Percentiles rank a stretch among this genome's conserved stretches.
Evolutionary conservation across 441 rosid species (phyloP).

Genomic region (Capsella rubella): DNA sequence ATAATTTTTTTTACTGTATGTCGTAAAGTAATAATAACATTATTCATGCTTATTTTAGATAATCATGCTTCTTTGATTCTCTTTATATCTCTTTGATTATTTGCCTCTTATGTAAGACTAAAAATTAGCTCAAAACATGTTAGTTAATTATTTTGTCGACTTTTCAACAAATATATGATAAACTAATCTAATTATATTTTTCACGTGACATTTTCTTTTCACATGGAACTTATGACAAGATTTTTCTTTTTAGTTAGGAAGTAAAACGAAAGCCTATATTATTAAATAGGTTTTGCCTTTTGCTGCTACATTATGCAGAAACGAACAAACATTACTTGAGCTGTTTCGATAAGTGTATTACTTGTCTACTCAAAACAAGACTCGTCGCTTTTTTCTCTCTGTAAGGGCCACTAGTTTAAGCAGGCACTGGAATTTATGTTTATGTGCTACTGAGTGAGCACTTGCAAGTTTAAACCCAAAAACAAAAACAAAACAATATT

Average conservation of each 20-base stretch:
- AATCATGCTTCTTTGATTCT: no score
- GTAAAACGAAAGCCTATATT: background rate
- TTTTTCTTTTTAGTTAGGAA: slow-evolving; percentile 1
- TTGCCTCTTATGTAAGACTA: slow-evolving; percentile 10
- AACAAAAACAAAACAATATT: no score
- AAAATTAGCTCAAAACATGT: slow-evolving; percentile 27
- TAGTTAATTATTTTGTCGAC: slow-evolving; percentile 20
- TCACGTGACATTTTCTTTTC: slow-evolving; percentile 22
- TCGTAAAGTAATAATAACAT: slow-evolving; percentile 28
- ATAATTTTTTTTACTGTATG: background rate
- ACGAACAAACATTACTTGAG: no score
- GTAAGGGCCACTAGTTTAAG: background rate
- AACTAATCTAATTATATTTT: background rate
- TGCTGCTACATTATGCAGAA: no score
- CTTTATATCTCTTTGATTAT: no score
- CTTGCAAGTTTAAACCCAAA: background rate
- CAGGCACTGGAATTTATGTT: background rate
- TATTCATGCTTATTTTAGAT: background rate
- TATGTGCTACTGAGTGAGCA: slow-evolving; percentile 14
- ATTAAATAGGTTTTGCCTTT: no score
- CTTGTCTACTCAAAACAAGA: background rate
- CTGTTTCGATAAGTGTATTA: background rate
- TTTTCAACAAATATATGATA: slow-evolving; percentile 17
- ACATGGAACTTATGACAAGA: background rate
- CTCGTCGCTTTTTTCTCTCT: background rate